A percentile compares a stretch with the other conserved stretches of the same genome.
phyloP scores from a whole-genome alignment of 768 basidiomycete genomes.

The Jaapia argillacea region DNA sequence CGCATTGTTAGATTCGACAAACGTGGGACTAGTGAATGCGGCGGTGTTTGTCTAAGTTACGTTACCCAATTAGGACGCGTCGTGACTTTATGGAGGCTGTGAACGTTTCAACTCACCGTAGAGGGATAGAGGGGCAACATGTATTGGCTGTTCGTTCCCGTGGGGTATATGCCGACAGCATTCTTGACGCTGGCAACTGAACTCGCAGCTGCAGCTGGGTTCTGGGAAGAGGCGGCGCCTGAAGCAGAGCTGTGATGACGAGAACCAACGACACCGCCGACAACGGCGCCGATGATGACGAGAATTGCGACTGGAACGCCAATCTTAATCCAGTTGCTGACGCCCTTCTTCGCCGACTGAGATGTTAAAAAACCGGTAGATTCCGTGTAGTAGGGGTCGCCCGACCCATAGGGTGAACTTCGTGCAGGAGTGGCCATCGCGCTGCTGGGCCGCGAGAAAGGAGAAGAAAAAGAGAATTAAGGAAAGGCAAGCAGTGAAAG shows the following conservation, averaged over 20 bases:
- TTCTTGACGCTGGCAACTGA: slow-evolving; percentile 50
- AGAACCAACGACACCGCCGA: slow-evolving; percentile 76
- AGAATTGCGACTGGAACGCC: slow-evolving; percentile 59
- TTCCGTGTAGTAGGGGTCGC: slow-evolving; percentile 59
- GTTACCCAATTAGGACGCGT: too few relatives aligned
- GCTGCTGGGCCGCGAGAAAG: slow-evolving; percentile 11
- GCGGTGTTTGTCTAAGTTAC: slow-evolving; percentile 70
- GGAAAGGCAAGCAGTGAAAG: slow-evolving; percentile 10
- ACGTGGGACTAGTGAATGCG: slow-evolving; percentile 62
- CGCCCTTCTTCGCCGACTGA: slow-evolving; percentile 34
- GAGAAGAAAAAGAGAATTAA: slow-evolving; percentile 9
- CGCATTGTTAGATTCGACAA: slow-evolving; percentile 42
- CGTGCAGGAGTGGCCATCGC: slow-evolving; percentile 26
- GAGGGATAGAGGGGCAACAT: slow-evolving; percentile 83
- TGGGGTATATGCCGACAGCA: slow-evolving; percentile 58
- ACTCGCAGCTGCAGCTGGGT: slow-evolving; percentile 34
- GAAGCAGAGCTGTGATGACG: slow-evolving; percentile 29
- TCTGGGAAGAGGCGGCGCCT: slow-evolving; percentile 10
- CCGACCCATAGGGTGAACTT: slow-evolving; percentile 41
- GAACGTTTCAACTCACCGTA: slow-evolving; percentile 43
- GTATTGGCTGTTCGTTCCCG: slow-evolving; percentile 70
- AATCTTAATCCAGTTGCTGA: slow-evolving; percentile 67
- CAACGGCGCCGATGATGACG: slow-evolving; percentile 54
- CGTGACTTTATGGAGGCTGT: neutral
- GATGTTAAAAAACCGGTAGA: slow-evolving; percentile 66